Percentiles rank a stretch among this genome's conserved stretches.
phyloP scores from a whole-genome alignment of 768 basidiomycete species.

The Agrocybe chaxingu region DNA sequence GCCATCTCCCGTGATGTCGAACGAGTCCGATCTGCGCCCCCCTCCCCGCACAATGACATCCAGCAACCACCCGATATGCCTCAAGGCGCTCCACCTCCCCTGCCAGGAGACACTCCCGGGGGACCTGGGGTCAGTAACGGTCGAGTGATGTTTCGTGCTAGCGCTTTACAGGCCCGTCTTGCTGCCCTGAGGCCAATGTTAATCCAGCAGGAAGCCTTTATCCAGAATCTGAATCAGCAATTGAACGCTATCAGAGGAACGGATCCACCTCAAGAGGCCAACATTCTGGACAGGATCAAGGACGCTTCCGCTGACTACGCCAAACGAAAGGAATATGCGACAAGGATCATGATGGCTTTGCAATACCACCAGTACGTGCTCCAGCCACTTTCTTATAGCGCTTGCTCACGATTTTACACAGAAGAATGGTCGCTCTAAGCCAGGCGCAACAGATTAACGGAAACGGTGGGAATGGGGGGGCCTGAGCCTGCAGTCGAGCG shows the following conservation, averaged over 20 bases:
- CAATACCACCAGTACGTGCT: constrained; percentile 2
- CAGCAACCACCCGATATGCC: constrained; percentile 13
- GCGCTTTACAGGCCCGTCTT: constrained; percentile 5
- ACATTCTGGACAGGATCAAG: constrained; percentile 10
- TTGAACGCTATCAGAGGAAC: constrained; percentile 6
- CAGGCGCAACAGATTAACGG: constrained; percentile 1
- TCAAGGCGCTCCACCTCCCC: neutral
- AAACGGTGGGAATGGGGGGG: neutral
- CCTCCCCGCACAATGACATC: constrained; percentile 42
- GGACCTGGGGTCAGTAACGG: neutral
- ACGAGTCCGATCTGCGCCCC: constrained; percentile 44
- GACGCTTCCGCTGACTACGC: constrained; percentile 23
- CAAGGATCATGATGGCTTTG: constrained; percentile 26
- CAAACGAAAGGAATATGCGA: constrained; percentile 35
- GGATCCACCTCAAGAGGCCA: constrained; percentile 6
- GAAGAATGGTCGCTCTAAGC: constrained; percentile 5
- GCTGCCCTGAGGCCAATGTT: constrained; percentile 6
- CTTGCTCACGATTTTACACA: neutral
- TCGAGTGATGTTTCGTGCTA: neutral
- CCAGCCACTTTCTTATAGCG: neutral
- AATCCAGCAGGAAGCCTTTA: constrained; percentile 6
- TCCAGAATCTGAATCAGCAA: neutral
- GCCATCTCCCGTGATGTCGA: constrained; percentile 37
- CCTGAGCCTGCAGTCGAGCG: neutral
- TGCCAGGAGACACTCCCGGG: neutral